Conservation (phyloP, 306 rosid genomes). For the Ammopiptanthus mongolicus region DNA sequence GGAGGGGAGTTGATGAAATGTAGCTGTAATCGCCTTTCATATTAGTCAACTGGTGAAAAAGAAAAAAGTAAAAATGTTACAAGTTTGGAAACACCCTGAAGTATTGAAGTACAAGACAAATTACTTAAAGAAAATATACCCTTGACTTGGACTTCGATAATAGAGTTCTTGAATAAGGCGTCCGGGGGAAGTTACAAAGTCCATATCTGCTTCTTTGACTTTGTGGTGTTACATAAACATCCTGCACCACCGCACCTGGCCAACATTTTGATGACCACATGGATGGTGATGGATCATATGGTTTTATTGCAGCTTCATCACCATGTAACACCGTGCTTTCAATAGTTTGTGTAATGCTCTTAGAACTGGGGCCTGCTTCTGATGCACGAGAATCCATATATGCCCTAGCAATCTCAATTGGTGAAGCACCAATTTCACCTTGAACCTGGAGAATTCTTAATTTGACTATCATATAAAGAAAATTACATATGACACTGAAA, state of each 20-base stretch:
- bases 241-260: conserved; percentile 81
- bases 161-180: conserved; percentile 86
- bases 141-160: conserved; percentile 68
- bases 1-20: conserved; percentile 39
- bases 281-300: conserved; percentile 45
- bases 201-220: conserved; percentile 61
- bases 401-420: conserved; percentile 82
- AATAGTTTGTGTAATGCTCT: conserved; percentile 27
- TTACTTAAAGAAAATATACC: conserved; percentile 36
- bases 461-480: not conserved
- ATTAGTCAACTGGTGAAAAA: conserved; percentile 42
- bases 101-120: conserved; percentile 10
- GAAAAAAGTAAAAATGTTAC: not conserved
- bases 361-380: conserved; percentile 48
- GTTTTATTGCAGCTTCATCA: conserved; percentile 39
- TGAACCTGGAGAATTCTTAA: conserved; percentile 42
- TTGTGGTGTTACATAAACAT: conserved; percentile 59
- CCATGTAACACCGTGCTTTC: conserved; percentile 35
- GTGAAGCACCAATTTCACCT: conserved; percentile 70
- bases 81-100: not conserved
- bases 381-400: conserved; percentile 67
- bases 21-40: conserved; percentile 35
- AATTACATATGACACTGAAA: not conserved
- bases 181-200: conserved; percentile 63
- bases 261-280: conserved; percentile 59